Evolutionary conservation across 2,329 filamentous ascomycete species (phyloP).

Genomic region (Hortaea werneckii): DNA sequence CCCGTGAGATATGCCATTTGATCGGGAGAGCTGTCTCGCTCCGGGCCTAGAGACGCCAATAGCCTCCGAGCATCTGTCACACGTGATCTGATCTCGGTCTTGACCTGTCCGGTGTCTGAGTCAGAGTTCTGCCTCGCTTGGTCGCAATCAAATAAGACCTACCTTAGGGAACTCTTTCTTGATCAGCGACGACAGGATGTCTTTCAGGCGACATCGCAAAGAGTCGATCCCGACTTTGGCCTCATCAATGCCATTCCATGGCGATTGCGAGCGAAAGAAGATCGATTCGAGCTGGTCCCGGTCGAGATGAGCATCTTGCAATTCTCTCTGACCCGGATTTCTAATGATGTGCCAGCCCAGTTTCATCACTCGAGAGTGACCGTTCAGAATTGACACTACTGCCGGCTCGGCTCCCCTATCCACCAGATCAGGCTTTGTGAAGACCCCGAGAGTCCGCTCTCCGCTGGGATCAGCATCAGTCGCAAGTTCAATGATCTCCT

Average conservation of each 20-base stretch:
- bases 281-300: slow-evolving; percentile 18
- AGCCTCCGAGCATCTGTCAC: slow-evolving; percentile 9
- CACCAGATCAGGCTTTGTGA: slow-evolving; percentile 30
- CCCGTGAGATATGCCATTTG: slow-evolving; percentile 40
- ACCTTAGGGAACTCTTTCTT: slow-evolving; percentile 39
- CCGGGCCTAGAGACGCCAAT: slow-evolving; percentile 40
- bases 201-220: slow-evolving; percentile 31
- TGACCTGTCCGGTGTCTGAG: background rate
- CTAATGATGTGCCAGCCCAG: slow-evolving; percentile 26
- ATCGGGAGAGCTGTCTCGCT: slow-evolving; percentile 35
- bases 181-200: slow-evolving; percentile 33
- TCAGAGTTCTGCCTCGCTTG: background rate
- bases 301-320: slow-evolving; percentile 1
- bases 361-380: slow-evolving; percentile 15
- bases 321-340: slow-evolving; percentile 22
- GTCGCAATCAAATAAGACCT: slow-evolving; percentile 4
- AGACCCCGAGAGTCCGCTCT: slow-evolving; percentile 26
- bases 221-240: slow-evolving; percentile 34
- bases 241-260: slow-evolving; percentile 29
- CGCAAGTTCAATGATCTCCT: slow-evolving; percentile 37
- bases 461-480: slow-evolving; percentile 24
- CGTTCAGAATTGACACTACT: slow-evolving; percentile 18
- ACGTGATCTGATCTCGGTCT: background rate
- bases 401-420: slow-evolving; percentile 16
- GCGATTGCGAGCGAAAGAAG: slow-evolving; percentile 25